Percentiles rank a stretch among this genome's conserved stretches.
Conservation (phyloP, 2,329 filamentous ascomycete genomes). For the Catunica adiposa region DNA sequence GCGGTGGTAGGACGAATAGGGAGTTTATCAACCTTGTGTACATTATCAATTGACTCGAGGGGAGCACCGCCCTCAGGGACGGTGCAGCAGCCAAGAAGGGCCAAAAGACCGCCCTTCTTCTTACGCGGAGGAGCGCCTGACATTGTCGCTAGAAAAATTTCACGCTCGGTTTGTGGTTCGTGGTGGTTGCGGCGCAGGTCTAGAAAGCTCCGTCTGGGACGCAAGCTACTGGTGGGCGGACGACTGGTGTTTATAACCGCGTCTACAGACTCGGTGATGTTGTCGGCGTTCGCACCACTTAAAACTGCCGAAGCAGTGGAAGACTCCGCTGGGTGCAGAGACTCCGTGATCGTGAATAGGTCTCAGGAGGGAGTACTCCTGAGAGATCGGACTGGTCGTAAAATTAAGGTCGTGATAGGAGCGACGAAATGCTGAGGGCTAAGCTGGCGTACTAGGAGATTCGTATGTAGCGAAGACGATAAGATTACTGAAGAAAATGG, state of each 20-base stretch:
- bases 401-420: neutral
- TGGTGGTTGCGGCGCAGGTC: conserved; percentile 18
- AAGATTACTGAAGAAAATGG: neutral
- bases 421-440: neutral
- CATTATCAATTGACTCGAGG: conserved; percentile 34
- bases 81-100: conserved; percentile 51
- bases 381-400: conserved; percentile 3
- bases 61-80: conserved; percentile 42
- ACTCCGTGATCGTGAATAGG: conserved; percentile 14
- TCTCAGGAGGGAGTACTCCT: conserved; percentile 14
- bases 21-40: conserved; percentile 42
- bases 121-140: conserved; percentile 33
- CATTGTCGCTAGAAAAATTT: conserved; percentile 14
- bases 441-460: neutral
- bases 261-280: conserved; percentile 10
- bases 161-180: conserved; percentile 11
- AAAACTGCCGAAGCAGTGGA: conserved; percentile 15
- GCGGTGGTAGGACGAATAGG: conserved; percentile 37
- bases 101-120: conserved; percentile 36
- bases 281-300: conserved; percentile 13
- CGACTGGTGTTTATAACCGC: conserved; percentile 10
- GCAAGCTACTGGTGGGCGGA: conserved; percentile 12
- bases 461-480: conserved; percentile 1
- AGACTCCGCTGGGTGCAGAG: conserved; percentile 14
- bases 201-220: conserved; percentile 13